phyloP scores from a whole-genome alignment of 83 land plant species.

The Picea abies region DNA sequence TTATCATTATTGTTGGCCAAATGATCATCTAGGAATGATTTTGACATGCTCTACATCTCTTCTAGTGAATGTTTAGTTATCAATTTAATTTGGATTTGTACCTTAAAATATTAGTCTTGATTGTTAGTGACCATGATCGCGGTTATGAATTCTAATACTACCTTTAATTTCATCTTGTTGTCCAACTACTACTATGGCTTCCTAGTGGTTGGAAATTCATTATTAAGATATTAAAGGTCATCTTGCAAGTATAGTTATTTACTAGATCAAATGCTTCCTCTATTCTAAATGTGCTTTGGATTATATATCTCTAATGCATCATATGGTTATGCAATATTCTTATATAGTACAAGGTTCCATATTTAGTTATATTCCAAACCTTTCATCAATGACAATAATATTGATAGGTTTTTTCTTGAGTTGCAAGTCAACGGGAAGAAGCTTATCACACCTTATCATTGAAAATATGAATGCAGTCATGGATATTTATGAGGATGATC shows the following conservation, averaged over 20 bases:
- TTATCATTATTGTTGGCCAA: not conserved
- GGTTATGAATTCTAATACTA: no score
- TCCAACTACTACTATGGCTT: slow-evolving; percentile 68
- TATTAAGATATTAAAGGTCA: slow-evolving; percentile 66
- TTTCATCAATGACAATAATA: not conserved
- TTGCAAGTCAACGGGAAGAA: no score
- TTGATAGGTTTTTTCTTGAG: no score
- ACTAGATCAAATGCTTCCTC: not conserved
- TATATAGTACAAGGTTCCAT: not conserved
- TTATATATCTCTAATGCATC: not conserved
- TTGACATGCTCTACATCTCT: slow-evolving; percentile 28
- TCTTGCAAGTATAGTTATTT: slow-evolving; percentile 44
- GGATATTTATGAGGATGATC: no score
- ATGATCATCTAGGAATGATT: not conserved
- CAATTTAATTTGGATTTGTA: not conserved
- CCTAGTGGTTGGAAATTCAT: slow-evolving; percentile 68
- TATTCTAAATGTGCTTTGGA: not conserved
- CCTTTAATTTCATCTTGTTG: not conserved
- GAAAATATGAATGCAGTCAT: no score
- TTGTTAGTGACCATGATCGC: no score
- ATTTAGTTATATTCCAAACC: no score
- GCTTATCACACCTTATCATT: no score
- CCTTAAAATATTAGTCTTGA: no score
- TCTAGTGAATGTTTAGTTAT: slow-evolving; percentile 48
- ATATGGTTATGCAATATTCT: not conserved